Conservation (phyloP, 495 filamentous ascomycete species). For the Aspergillus homomorphus region DNA sequence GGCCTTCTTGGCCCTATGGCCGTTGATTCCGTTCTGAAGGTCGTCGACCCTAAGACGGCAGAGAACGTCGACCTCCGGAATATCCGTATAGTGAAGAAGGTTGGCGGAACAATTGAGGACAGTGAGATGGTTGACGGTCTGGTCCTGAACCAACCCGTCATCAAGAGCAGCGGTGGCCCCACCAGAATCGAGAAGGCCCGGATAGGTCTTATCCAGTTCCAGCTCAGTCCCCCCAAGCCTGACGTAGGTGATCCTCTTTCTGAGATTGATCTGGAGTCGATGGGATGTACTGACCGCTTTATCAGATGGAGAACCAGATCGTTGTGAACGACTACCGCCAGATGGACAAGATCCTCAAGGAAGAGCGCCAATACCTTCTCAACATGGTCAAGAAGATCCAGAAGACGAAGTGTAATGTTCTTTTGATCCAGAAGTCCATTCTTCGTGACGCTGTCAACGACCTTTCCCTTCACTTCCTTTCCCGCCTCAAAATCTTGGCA, state of each 20-base stretch:
- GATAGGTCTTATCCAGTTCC: conserved; percentile 98
- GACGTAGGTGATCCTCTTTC: conserved; percentile 60
- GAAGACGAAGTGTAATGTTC: conserved; percentile 98
- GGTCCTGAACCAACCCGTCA: conserved; percentile 85
- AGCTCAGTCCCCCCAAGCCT: conserved; percentile 94
- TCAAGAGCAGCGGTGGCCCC: conserved; percentile 91
- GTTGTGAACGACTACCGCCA: conserved; percentile 98
- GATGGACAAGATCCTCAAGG: conserved; percentile 99
- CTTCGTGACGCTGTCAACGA: conserved; percentile 97
- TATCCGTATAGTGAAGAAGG: conserved; percentile 95
- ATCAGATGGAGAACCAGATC: conserved; percentile 97
- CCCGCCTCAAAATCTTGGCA: conserved; percentile 90
- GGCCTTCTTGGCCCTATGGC: conserved; percentile 92
- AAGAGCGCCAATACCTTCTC: conserved; percentile 94
- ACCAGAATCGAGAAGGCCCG: conserved; percentile 92
- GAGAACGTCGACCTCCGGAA: conserved; percentile 96
- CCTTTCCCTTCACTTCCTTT: conserved; percentile 92
- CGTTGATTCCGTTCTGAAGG: conserved; percentile 90
- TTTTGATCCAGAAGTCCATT: conserved; percentile 98
- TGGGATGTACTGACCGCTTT: conserved; percentile 8
- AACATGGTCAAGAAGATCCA: conserved; percentile 99
- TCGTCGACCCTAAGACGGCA: conserved; percentile 90
- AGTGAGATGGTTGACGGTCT: conserved; percentile 95
- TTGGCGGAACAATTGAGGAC: conserved; percentile 96
- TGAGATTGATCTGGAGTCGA: too few species aligned